These are phyloP conservation scores for Cucurbita maxima DNA, from an alignment of 306 rosid genomes.

Conservation along the genomic window DNA sequence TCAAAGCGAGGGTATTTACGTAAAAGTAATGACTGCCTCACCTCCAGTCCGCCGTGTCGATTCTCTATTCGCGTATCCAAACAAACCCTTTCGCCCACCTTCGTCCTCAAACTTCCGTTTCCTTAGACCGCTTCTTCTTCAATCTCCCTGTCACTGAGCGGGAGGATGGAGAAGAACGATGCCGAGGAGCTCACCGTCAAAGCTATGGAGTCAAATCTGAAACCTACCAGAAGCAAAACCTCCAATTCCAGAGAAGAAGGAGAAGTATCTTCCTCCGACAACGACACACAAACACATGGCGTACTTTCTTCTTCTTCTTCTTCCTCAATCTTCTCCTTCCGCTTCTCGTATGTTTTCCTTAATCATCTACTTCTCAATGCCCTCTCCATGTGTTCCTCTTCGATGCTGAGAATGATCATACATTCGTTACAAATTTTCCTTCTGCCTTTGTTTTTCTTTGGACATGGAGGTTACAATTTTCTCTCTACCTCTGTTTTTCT, in stretches of 20 bases:
- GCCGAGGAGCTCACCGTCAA: constrained; percentile 13
- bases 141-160: neutral
- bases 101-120: neutral
- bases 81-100: neutral
- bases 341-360: neutral
- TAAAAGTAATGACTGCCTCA: neutral
- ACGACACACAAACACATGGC: constrained; percentile 25
- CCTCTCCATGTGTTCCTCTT: neutral
- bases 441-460: neutral
- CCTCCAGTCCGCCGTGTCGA: neutral
- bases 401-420: neutral
- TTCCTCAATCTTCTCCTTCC: neutral
- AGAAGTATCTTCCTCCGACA: constrained; percentile 52
- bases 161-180: constrained; percentile 20
- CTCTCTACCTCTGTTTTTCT: neutral
- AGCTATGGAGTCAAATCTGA: constrained; percentile 10
- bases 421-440: neutral
- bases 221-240: constrained; percentile 7
- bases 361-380: neutral
- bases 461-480: neutral
- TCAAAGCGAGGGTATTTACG: neutral
- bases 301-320: neutral
- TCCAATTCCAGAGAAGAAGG: constrained; percentile 68
- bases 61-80: neutral
- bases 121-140: neutral